Evolutionary conservation across 345 rosid genomes (phyloP).

Genomic region (Brassica nigra): DNA sequence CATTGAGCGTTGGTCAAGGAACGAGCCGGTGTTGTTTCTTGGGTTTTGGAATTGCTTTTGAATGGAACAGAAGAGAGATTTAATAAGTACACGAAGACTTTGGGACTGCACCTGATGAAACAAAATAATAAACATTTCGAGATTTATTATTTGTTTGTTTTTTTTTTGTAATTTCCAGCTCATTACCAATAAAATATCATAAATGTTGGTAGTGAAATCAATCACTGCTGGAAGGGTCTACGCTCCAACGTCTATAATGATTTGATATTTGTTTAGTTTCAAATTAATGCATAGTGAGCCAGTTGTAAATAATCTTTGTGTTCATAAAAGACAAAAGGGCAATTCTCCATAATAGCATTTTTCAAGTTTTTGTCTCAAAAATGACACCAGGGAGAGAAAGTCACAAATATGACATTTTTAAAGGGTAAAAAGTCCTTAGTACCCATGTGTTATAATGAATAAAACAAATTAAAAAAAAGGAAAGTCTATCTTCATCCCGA

Average conservation of each 20-base stretch:
- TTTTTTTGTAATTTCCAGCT: not conserved
- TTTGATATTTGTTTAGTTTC: not conserved
- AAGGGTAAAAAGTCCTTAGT: too few species aligned
- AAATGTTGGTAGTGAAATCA: not conserved
- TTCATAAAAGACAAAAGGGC: too few species aligned
- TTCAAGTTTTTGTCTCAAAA: too few species aligned
- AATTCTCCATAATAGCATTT: too few species aligned
- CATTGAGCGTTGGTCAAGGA: constrained; percentile 19
- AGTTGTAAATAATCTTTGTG: not conserved
- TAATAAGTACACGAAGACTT: not conserved
- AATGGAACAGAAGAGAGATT: too few species aligned
- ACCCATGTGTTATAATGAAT: too few species aligned
- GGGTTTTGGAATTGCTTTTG: constrained; percentile 14
- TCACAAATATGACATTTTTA: too few species aligned
- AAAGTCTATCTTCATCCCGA: too few species aligned
- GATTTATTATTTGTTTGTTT: too few species aligned
- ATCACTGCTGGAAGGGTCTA: not conserved
- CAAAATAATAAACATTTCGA: too few species aligned
- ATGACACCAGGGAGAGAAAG: too few species aligned
- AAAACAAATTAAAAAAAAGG: too few species aligned
- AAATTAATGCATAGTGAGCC: not conserved
- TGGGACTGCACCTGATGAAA: not conserved
- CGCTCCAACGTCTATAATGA: not conserved
- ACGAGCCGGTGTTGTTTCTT: not conserved
- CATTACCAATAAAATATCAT: not conserved